A percentile compares a stretch with the other conserved stretches of the same genome.
phyloP scores from a whole-genome alignment of 129 eudicot genomes.

The Mikania micrantha region DNA sequence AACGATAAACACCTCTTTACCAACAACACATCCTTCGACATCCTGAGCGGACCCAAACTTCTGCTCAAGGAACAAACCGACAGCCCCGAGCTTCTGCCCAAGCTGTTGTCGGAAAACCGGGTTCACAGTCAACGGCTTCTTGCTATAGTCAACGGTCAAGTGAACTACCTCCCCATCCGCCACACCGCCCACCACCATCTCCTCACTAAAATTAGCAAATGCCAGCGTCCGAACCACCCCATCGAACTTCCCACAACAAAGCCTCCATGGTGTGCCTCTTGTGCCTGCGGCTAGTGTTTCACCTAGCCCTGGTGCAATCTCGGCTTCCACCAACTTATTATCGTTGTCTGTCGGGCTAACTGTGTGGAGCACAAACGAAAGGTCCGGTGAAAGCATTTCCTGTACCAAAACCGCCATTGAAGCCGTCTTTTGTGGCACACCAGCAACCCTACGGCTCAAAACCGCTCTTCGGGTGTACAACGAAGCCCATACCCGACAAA shows the following conservation, averaged over 20 bases:
- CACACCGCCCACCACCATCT: slow-evolving; percentile 61
- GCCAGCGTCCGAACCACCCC: slow-evolving; percentile 66
- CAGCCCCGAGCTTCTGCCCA: slow-evolving; percentile 74
- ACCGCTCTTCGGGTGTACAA: slow-evolving; percentile 91
- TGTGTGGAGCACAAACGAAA: slow-evolving; percentile 85
- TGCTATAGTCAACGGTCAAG: slow-evolving; percentile 76
- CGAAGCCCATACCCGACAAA: slow-evolving; percentile 93
- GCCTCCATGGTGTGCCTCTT: slow-evolving; percentile 94
- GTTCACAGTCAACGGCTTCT: slow-evolving; percentile 74
- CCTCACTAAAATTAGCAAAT: slow-evolving; percentile 90
- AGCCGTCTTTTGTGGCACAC: slow-evolving; percentile 71
- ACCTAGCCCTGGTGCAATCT: slow-evolving; percentile 88
- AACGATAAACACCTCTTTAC: slow-evolving; percentile 64
- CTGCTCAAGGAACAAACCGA: slow-evolving; percentile 74
- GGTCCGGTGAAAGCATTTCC: slow-evolving; percentile 85
- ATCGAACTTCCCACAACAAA: slow-evolving; percentile 66
- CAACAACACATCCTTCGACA: slow-evolving; percentile 89
- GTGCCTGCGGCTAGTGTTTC: slow-evolving; percentile 86
- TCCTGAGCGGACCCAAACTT: slow-evolving; percentile 84
- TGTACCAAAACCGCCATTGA: slow-evolving; percentile 80
- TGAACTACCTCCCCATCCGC: slow-evolving; percentile 68
- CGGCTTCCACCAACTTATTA: slow-evolving; percentile 56
- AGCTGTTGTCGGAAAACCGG: slow-evolving; percentile 65
- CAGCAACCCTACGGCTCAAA: slow-evolving; percentile 75
- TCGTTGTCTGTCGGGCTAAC: slow-evolving; percentile 77